Evolutionary conservation across 148 eudicot genomes (phyloP), one percentile per base, ranked within the genome.

Genomic region (Rheum nobile): DNA sequence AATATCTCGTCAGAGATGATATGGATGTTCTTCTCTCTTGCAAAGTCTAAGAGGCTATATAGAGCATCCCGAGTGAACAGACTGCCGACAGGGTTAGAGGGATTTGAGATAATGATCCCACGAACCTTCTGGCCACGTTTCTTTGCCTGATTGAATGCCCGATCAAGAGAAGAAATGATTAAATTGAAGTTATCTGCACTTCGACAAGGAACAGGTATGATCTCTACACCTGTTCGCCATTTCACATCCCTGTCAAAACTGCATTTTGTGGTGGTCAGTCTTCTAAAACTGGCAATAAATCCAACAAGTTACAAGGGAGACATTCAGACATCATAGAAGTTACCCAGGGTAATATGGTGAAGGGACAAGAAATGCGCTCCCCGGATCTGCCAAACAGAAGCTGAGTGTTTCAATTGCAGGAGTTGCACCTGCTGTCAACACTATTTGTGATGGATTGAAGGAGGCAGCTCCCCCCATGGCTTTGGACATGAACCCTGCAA

Each of bases 311-410:
- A 29, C 38, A 19, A 47, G 42, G 4, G 35, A 31, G 21, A 8
- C 22, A 43, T 75, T 13, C n/a, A 31, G 21, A 8, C 22, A 43
- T 75, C 22, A n/a, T 19, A 12, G 59, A n/a, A 77, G 71, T 26
- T 90, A 95, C 99, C 97, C 99, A 69, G 99, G 86, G 54, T 90
- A 95, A 79, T 95, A 95, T 19, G 99, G 99, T 47, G 97, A 80
- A 2, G 99, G 99, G 73, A 95, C 77, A 73, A 95, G 96, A 71
- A 92, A 90, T 54, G 88, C 96, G 80, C 85, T 90, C 39, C 99
- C 99, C 6, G 77, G 90, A 82, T 92, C 97, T 46, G 97, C 97
- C 71, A 95, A 80, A 78, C 96, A 92, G 80, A 95, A 95, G 81
- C 85, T 70, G 13, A 95, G 96, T 46, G 90, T 92, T 87, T 95